These are phyloP conservation scores for Lasiosphaeria hispida DNA, from an alignment of 495 filamentous ascomycete genomes.

Conservation along the genomic window DNA sequence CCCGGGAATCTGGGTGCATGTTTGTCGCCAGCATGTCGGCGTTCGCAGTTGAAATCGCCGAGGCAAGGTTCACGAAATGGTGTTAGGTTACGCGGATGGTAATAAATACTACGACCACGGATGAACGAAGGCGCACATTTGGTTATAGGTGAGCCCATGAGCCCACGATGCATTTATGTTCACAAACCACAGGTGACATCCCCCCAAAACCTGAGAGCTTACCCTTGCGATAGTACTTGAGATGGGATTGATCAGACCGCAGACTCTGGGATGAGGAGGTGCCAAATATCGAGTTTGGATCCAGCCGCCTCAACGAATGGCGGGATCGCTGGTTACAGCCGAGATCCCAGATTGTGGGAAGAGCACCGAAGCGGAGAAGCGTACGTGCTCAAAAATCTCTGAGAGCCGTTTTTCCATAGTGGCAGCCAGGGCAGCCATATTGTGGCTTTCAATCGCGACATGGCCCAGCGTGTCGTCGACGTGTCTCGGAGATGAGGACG, in stretches of 20 bases:
- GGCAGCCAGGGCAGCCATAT: constrained; percentile 2
- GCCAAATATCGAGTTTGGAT: background rate
- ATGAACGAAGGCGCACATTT: no score
- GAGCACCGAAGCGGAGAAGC: constrained; percentile 14
- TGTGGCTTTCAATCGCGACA: constrained; percentile 7
- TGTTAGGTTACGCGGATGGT: no score
- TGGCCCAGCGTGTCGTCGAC: background rate
- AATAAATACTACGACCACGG: no score
- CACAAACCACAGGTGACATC: no score
- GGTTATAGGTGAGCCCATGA: no score
- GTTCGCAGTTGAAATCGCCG: background rate
- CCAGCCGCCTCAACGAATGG: background rate
- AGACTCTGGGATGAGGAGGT: background rate
- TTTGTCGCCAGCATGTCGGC: background rate
- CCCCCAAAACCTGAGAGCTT: no score
- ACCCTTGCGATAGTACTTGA: no score
- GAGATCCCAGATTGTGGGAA: background rate
- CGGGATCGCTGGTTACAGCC: constrained; percentile 11
- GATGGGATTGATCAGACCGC: no score
- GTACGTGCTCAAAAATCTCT: background rate
- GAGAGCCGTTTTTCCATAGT: constrained; percentile 17
- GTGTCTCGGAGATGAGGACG: background rate
- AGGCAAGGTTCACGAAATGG: no score
- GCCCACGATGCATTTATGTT: no score
- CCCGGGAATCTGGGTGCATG: constrained; percentile 4